Conservation (phyloP, 345 rosid species). For the Litchi chinensis region DNA sequence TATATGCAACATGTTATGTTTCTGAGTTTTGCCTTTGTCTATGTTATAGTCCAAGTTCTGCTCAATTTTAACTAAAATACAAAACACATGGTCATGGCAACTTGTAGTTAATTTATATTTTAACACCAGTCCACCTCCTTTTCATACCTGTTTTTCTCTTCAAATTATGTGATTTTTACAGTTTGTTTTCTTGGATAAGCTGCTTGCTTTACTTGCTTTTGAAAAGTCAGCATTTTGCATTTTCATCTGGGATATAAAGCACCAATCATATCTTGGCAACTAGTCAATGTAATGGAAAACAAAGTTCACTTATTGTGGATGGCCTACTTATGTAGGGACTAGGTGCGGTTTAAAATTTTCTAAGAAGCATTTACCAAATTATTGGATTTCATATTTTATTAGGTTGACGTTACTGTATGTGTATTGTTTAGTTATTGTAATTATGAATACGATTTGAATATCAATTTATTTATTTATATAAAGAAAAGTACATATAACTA, state of each 20-base stretch:
- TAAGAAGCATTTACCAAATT: too few relatives aligned
- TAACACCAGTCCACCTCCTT: background rate
- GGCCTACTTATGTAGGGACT: too few relatives aligned
- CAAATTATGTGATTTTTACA: background rate
- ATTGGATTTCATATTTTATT: too few relatives aligned
- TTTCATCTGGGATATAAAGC: background rate
- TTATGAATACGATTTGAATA: too few relatives aligned
- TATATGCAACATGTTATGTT: background rate
- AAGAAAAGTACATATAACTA: too few relatives aligned
- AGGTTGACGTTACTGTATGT: too few relatives aligned
- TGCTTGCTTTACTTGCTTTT: background rate
- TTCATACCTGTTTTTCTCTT: background rate
- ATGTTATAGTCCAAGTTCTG: slow-evolving; percentile 16
- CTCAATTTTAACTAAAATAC: background rate
- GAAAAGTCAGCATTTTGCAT: background rate
- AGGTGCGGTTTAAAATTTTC: too few relatives aligned
- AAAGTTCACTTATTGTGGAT: too few relatives aligned
- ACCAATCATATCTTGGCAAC: background rate
- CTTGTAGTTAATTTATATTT: slow-evolving; percentile 29
- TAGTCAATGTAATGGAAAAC: too few relatives aligned
- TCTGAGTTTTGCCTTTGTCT: slow-evolving; percentile 17
- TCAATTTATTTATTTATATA: too few relatives aligned
- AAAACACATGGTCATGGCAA: slow-evolving; percentile 31
- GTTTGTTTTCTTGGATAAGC: background rate
- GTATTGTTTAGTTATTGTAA: too few relatives aligned